Base-by-base conservation (phyloP, 108 stramenopile species). In the Pseudonitzschia multiseries region DNA sequence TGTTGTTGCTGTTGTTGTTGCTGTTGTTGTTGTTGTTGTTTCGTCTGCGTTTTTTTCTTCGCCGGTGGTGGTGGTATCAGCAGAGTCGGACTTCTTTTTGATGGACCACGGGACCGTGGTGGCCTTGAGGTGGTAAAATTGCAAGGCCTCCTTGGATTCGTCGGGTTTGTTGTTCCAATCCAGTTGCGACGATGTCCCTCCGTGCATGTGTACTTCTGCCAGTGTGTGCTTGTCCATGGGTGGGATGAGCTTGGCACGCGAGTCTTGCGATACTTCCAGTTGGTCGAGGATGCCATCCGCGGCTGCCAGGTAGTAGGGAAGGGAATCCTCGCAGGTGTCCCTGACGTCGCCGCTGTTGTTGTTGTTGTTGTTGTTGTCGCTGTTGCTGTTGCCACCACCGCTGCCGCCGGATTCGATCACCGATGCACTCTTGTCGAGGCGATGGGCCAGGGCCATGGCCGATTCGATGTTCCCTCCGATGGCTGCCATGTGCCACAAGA, bases 231-330 rank as follows among this genome's bases (percentile, higher is more conserved):
- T 77, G 65, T 95, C 94, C 57, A 83, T 78, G 31, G 89, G 82
- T n/a, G 91, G 94, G 20, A 65, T 24, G 14, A 93, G 74, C 64
- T 91, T 89, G 59, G 82, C 91, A 28, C 89, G 87, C 9, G 70
- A 74, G 28, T 88, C 75, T 12, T 69, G 66, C 14, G 75, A 79
- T 5, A 81, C 44, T 67, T 92, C 91, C 71, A 92, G 70, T 56
- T 74, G 69, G 70, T 95, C 93, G 81, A 95, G 88, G 40, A 89
- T 80, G 0, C 81, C 85, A 77, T 92, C 64, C 1, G 90, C 93
- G 10, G 94, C 94, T 0, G 88, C 89, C 74, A 88, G 86, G 46
- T 86, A 91, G 72, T 95, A 95, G 12, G 90, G 90, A 76, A 95
- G 72, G n/a, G 80, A 83, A 1, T 78, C 75, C 14, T 74, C 51